Evolutionary conservation across 73 alveolate genomes (phyloP).

Genomic region (Tetrahymena thermophila): DNA sequence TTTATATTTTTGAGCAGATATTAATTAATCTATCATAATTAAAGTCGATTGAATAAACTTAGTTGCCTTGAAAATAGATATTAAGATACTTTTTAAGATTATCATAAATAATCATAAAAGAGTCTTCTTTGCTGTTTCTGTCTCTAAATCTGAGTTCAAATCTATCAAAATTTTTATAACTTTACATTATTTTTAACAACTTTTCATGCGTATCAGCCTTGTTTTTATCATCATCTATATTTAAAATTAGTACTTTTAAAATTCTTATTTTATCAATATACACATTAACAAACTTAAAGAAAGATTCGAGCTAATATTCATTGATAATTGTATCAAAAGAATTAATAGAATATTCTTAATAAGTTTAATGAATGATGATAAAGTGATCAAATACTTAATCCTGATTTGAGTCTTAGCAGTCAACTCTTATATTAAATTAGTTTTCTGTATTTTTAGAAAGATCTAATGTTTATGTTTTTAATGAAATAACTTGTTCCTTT

Average conservation of each 20-base stretch:
- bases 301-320: background rate
- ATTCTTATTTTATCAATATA: background rate
- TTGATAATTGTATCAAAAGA: background rate
- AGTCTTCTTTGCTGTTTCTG: background rate
- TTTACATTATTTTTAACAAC: background rate
- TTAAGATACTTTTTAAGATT: background rate
- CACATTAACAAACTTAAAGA: background rate
- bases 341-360: background rate
- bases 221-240: background rate
- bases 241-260: background rate
- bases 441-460: background rate
- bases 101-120: background rate
- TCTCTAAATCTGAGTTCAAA: background rate
- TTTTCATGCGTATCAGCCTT: background rate
- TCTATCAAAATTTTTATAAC: background rate
- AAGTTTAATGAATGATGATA: background rate
- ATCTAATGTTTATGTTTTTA: background rate
- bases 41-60: background rate
- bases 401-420: background rate
- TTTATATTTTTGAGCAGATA: background rate
- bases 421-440: background rate
- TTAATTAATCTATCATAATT: background rate
- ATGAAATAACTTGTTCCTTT: background rate
- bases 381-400: background rate
- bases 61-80: background rate